Evolutionary conservation across 331 rosid species (phyloP).

Genomic region (Prunus yedoensis): DNA sequence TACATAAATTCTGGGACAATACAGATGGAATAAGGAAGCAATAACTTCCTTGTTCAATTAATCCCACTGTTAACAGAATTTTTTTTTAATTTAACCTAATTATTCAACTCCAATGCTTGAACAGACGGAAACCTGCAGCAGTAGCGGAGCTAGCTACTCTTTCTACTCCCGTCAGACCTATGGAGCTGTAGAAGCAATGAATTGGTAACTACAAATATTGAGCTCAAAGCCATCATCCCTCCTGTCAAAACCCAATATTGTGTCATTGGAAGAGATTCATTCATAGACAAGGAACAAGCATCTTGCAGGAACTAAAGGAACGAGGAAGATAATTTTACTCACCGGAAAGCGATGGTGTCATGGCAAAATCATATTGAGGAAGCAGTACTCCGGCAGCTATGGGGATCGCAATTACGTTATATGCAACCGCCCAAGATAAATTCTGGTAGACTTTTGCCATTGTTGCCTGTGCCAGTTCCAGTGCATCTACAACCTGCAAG

Average conservation of each 20-base stretch:
- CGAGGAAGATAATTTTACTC: slow-evolving; percentile 19
- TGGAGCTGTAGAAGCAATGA: slow-evolving; percentile 87
- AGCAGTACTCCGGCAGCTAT: slow-evolving; percentile 89
- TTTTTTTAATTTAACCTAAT: background rate
- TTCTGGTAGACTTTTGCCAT: slow-evolving; percentile 93
- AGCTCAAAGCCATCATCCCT: slow-evolving; percentile 96
- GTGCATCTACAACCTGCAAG: slow-evolving; percentile 83
- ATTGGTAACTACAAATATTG: slow-evolving; percentile 84
- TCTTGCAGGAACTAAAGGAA: background rate
- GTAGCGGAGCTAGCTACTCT: slow-evolving; percentile 17
- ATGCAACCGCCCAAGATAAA: slow-evolving; percentile 93
- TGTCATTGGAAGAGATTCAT: background rate
- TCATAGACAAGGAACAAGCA: slow-evolving; percentile 5
- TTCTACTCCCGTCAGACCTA: slow-evolving; percentile 33
- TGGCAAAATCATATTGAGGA: slow-evolving; percentile 88
- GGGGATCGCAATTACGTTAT: slow-evolving; percentile 77
- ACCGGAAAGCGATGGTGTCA: slow-evolving; percentile 99
- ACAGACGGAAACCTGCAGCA: background rate
- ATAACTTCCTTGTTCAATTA: background rate
- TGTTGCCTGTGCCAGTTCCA: slow-evolving; percentile 87
- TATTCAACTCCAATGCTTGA: background rate
- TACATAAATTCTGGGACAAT: background rate
- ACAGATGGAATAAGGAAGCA: slow-evolving; percentile 3
- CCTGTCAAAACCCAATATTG: slow-evolving; percentile 54
- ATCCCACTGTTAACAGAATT: background rate